Percentiles rank a stretch among this genome's conserved stretches.
These are phyloP conservation scores for Pelargonium australe DNA, from an alignment of 441 rosid species.

Conservation along the genomic window DNA sequence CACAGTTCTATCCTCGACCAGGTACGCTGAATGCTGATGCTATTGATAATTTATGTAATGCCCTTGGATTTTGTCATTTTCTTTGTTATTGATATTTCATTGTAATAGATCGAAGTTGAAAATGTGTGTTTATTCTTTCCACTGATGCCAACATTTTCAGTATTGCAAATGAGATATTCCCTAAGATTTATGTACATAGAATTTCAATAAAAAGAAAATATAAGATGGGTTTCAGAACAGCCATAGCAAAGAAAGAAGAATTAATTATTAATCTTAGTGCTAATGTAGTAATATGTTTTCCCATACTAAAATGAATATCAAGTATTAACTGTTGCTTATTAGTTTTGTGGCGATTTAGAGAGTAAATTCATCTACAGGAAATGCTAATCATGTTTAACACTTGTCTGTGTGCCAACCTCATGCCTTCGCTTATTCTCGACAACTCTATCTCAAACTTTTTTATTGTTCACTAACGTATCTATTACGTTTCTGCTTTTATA, in stretches of 20 bases:
- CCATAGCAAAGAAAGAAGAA: not conserved
- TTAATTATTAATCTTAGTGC: not conserved
- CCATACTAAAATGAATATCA: not conserved
- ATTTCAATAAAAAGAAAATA: not conserved
- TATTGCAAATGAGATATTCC: not conserved
- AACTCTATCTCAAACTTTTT: not conserved
- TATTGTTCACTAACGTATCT: not conserved
- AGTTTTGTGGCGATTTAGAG: not conserved
- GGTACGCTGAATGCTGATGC: slow-evolving; percentile 33
- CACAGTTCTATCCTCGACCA: slow-evolving; percentile 95
- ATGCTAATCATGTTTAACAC: not conserved
- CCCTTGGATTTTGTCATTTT: slow-evolving; percentile 7
- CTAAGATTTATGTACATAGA: not conserved
- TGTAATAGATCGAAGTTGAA: not conserved
- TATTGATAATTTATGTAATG: slow-evolving; percentile 4
- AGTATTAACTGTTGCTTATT: not conserved
- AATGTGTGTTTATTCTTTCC: not conserved
- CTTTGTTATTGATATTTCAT: not conserved
- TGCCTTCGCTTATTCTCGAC: not conserved
- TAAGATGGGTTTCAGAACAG: not conserved
- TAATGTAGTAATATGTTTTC: not conserved
- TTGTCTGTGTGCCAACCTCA: not conserved
- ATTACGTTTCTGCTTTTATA: not conserved
- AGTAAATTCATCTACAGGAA: not conserved
- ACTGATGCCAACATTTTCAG: not conserved